Base-by-base conservation (phyloP, 1,284 basidiomycete genomes). In the Phenoliferia sp. region DNA sequence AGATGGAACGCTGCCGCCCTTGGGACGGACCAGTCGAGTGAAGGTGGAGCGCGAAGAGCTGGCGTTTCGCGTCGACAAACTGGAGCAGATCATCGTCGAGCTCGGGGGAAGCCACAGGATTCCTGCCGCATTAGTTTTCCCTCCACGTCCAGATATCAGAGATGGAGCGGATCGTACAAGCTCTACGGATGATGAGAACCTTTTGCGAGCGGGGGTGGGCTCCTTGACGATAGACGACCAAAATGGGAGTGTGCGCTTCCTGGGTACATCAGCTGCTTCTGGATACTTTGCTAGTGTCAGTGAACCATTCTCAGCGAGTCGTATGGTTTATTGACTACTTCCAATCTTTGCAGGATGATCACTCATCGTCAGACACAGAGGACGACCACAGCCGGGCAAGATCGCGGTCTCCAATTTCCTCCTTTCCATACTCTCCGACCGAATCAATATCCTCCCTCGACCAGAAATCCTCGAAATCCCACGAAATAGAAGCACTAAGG, bases 191-290 rank as follows among this genome's bases (percentile, higher is more conserved):
- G 63, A 33, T 1, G n/a, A 62, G 34, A 36, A 31, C 32, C 28
- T 36, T 28, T 34, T 72, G 22, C 32, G 64, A 3, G 52, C 58
- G 4, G 70, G 70, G 7, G 66, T 72, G 15, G 70, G 70, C 0
- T 65, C 64, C 29, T 50, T 72, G 15, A 63, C 64, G 10, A 68
- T 72, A 9, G 17, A 48, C 26, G 66, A 39, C 0, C 48, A 52
- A 26, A 64, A 63, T 2, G 68, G 66, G 2, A n/a, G 61, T 26
- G 54, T 59, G 10, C 32, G 70, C 1, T 72, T 68, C 56, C 22
- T 72, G n/a, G 70, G 70, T 0, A 35, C 62, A 3, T 54, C 62
- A 2, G 70, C 68, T 0, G 68, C 63, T 0, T 34, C 61, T 0
- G 65, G 65, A 0, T 52, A 52, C 48, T 52, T 52, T 52, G 48